Evolutionary conservation across 148 eudicot species (phyloP), one percentile per base, ranked within the genome.

Genomic region (Bassia scoparia): DNA sequence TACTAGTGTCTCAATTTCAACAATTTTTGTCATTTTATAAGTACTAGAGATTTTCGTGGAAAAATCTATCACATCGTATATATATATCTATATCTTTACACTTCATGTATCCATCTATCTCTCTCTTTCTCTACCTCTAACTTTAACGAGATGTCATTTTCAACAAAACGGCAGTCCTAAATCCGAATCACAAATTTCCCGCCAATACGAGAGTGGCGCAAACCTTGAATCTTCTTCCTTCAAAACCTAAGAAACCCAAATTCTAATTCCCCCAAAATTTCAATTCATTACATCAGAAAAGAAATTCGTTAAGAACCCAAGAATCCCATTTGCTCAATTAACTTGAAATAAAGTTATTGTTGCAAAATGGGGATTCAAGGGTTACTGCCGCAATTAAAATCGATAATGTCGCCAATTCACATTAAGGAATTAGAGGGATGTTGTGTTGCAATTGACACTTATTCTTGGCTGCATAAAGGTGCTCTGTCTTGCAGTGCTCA

Each of bases 381-480:
- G 78, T 83, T 95, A 29, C 77, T 95, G 68, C 99, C 97, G 3
- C 86, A 86, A 20, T 67, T 95, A 73, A 95, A 95, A 84, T 95
- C 99, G 31, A 90, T 86, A 76, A 89, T 95, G 99, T 80, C 67
- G 15, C 92, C 92, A 56, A 80, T 87, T 9, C 91, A 95, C 81
- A 86, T 92, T 8, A 89, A 88, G 77, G 94, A 88, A 10, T 74
- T 95, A 35, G 56, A 88, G 67, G 99, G 99, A 3, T 84, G 87
- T 68, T 76, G 74, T n/a, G 99, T 95, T 14, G 99, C 99, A 46
- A 72, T 95, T 43, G 99, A 95, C 70, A 95, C 97, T 43, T 95
- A 92, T 81, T 95, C 97, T 77, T 95, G 99, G 99, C 92, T 95
- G 21, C 99, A 95, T 74, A 95, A 95, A 76, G 99, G 99, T 8